These are phyloP conservation scores for Asterella californica DNA, from an alignment of 225 moss, liverwort and hornwort species.

Conservation along the genomic window DNA sequence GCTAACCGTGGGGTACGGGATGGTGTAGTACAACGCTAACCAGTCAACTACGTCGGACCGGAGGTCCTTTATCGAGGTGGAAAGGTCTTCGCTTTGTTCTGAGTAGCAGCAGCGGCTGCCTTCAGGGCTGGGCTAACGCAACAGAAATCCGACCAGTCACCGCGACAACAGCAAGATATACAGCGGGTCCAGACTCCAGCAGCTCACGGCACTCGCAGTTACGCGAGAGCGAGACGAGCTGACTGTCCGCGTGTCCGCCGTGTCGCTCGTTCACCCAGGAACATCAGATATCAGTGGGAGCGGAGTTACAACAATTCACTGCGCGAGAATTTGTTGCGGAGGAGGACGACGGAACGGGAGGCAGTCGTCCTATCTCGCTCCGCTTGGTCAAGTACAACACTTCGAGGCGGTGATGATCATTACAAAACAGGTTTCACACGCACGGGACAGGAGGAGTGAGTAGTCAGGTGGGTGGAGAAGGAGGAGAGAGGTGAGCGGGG, in stretches of 20 bases:
- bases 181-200: not conserved
- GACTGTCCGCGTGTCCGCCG: not conserved
- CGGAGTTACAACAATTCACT: not conserved
- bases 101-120: not conserved
- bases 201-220: not conserved
- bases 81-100: not conserved
- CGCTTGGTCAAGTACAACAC: not conserved
- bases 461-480: not conserved
- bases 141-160: not conserved
- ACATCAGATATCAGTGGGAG: not conserved
- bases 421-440: slow-evolving; percentile 19
- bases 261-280: not conserved
- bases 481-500: not conserved
- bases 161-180: not conserved
- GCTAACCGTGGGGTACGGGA: not conserved
- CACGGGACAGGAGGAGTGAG: slow-evolving; percentile 16
- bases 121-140: not conserved
- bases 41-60: too few species aligned
- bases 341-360: not conserved
- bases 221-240: not conserved
- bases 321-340: not conserved
- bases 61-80: not conserved
- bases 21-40: not conserved
- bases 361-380: not conserved
- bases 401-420: slow-evolving; percentile 12